Base-by-base conservation (phyloP, 495 filamentous ascomycete species). In the Zalerion maritima region DNA sequence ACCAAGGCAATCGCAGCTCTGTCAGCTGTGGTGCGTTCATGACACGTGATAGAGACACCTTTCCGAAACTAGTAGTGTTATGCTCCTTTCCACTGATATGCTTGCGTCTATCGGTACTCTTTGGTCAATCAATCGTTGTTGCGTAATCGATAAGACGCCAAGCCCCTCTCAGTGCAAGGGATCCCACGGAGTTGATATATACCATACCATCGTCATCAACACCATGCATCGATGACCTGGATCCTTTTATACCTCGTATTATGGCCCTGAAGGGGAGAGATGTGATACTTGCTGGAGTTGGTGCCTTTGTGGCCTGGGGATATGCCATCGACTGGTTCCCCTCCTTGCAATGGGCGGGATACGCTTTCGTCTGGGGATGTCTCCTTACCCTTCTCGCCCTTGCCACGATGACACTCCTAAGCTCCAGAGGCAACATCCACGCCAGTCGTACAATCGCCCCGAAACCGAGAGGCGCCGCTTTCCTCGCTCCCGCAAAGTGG, bases 281-380 rank as follows among this genome's bases (percentile, higher is more conserved):
- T 67, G 60, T 84, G 45, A 60, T 73, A 46, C 43, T 84, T 42
- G 71, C 77, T 41, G 68, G 67, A 45, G 53, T 81, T 40, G 70
- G 64, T 47, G 66, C 52, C 39, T 92, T 92, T 51, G 64, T 94
- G 41, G 70, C 82, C 38, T 94, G 85, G 85, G 81, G 79, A 13
- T 73, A 80, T 47, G 67, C 73, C 18, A 72, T 81, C 36, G 69
- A 74, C 55, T 89, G 80, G 77, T 56, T 79, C 44, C 84, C 86
- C 6, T 42, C 69, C 20, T 62, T 92, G 22, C 79, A 83, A 47
- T 91, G 74, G 62, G 62, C 77, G 15, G 80, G 75, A 42, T 79
- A 83, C 46, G 81, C 83, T 29, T 78, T 91, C 48, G 52, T 73
- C 32, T 57, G 68, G 32, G 85, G 85, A 38, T 52, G 63, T 31